Conservation (phyloP, 2,329 filamentous ascomycete species). For the Lachnum nothofagi region DNA sequence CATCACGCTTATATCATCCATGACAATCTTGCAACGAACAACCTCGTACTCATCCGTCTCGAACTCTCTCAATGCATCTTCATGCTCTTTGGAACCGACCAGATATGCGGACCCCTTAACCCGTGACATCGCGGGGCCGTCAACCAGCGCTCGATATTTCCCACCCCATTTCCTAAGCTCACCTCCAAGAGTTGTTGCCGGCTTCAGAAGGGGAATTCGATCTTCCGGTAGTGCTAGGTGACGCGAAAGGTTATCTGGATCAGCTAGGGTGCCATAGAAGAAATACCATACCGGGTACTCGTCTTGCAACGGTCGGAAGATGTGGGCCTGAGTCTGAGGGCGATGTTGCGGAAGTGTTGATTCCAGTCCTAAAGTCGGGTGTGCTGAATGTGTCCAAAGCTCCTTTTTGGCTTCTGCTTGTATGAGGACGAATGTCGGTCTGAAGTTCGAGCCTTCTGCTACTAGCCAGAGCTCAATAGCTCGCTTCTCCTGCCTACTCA, state of each 20-base stretch:
- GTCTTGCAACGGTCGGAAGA: conserved; percentile 14
- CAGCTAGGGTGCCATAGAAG: conserved; percentile 39
- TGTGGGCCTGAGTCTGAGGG: conserved; percentile 1
- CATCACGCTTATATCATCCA: conserved; percentile 11
- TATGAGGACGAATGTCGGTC: conserved; percentile 29
- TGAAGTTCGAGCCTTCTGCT: conserved; percentile 15
- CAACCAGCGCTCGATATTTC: conserved; percentile 38
- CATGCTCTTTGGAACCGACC: conserved; percentile 30
- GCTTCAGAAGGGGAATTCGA: conserved; percentile 21
- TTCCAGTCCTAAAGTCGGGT: conserved; percentile 25
- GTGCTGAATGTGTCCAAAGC: conserved; percentile 21
- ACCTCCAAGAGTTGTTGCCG: conserved; percentile 33
- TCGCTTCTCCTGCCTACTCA: conserved; percentile 18
- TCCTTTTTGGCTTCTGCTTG: conserved; percentile 28
- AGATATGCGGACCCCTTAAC: conserved; percentile 32
- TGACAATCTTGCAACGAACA: conserved; percentile 32
- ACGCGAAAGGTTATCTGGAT: conserved; percentile 29
- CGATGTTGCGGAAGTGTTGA: conserved; percentile 31
- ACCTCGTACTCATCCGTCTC: conserved; percentile 39
- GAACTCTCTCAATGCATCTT: conserved; percentile 33
- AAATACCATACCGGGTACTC: conserved; percentile 38
- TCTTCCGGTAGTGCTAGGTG: conserved; percentile 30
- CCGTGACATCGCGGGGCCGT: conserved; percentile 20
- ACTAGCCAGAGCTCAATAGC: conserved; percentile 18
- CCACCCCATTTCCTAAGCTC: conserved; percentile 34